Base-by-base conservation (phyloP, 495 filamentous ascomycete species). In the Entonaema liquescens region DNA sequence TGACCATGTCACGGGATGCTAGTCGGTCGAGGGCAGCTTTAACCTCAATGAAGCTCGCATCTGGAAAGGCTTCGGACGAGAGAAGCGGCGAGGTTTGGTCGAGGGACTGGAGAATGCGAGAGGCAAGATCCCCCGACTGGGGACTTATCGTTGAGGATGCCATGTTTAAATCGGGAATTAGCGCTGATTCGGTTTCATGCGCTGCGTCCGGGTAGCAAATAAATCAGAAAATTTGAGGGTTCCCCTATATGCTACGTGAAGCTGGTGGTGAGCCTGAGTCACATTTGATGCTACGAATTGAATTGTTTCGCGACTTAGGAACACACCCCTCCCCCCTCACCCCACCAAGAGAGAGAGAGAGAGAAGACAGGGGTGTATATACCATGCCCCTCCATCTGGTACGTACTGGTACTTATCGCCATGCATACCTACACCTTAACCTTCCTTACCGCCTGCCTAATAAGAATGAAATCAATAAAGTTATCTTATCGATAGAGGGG, bases 1-100 rank as follows among this genome's bases (percentile, higher is more conserved):
- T 80, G 68, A 98, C 84, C 94, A 99, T 97, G 28, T 88, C 86
- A 67, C 95, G 87, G 29, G 92, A 93, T 15, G 83, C 89, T 26
- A 99, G 86, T 59, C 94, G 86, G 81, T 97, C 94, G 50, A 97
- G 85, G 60, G 94, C 93, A 64, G 91, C 91, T 79, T 97, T 98
- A 73, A 97, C 81, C 47, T 88, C 88, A 44, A 83, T 81, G 75
- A 92, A 91, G 72, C 90, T 84, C 71, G 85, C 78, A 68, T 87
- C 79, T 65, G 95, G 89, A 83, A 98, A 97, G 76, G 88, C 89
- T 76, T 93, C 88, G 77, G 79, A 83, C 53, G 93, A 95, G 62
- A 90, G 79, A 61, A 97, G 83, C 29, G 91, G 87, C 54, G 87
- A 84, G 56, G 89, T 76, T 71, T 87, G 81, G 80, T 86, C 86